Evolutionary conservation across 1,284 basidiomycete genomes (phyloP).

Genomic region (Binderoboletus segoi): DNA sequence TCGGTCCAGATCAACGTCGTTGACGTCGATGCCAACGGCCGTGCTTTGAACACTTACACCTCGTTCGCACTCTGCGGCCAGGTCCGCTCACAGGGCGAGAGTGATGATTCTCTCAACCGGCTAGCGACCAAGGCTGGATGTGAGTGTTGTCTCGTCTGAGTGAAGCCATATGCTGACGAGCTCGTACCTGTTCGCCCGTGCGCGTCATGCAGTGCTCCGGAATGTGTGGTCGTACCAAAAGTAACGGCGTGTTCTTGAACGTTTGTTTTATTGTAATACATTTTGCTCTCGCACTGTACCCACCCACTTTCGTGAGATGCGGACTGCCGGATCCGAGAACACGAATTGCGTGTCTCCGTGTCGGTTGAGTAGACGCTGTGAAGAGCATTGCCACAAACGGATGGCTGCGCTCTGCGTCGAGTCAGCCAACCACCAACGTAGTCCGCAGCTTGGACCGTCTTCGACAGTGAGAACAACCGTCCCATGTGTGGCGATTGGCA

Average conservation of each 20-base stretch:
- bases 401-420: conserved; percentile 12
- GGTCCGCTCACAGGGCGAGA: conserved; percentile 94
- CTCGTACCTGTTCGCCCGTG: conserved; percentile 7
- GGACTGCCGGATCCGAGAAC: background rate
- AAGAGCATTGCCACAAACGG: conserved; percentile 28
- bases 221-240: conserved; percentile 81
- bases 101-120: conserved; percentile 96
- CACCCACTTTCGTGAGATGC: background rate
- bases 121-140: conserved; percentile 94
- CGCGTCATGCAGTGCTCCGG: conserved; percentile 56
- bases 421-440: background rate
- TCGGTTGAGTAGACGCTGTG: background rate
- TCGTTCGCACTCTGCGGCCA: conserved; percentile 94
- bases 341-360: background rate
- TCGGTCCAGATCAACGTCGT: conserved; percentile 96
- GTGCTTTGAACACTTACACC: conserved; percentile 84
- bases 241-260: conserved; percentile 40
- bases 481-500: conserved; percentile 32
- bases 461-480: background rate
- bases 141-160: conserved; percentile 53
- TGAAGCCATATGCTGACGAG: conserved; percentile 1
- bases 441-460: conserved; percentile 11
- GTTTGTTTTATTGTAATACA: conserved; percentile 22
- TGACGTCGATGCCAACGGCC: conserved; percentile 94
- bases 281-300: conserved; percentile 10